phyloP scores from a whole-genome alignment of 306 rosid species.

The Cercis canadensis region DNA sequence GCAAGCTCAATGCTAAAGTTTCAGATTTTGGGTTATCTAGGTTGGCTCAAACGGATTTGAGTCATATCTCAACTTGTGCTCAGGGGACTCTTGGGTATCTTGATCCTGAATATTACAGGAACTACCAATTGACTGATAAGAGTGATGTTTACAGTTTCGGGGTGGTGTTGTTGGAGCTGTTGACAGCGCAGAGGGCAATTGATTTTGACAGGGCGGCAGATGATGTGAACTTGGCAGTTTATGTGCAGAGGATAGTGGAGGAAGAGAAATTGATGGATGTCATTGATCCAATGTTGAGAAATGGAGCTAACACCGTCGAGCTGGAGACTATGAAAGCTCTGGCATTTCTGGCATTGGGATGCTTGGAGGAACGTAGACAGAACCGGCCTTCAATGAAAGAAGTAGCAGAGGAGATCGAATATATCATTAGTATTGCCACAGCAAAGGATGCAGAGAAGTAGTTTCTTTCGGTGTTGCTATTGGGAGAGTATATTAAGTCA shows the following conservation, averaged over 20 bases:
- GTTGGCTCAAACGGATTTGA: constrained; percentile 77
- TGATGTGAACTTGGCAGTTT: constrained; percentile 83
- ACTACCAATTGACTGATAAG: constrained; percentile 72
- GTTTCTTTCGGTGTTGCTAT: background rate
- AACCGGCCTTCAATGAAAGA: constrained; percentile 88
- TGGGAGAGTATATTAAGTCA: background rate
- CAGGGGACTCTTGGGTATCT: constrained; percentile 83
- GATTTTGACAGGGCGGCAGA: constrained; percentile 67
- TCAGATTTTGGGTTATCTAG: constrained; percentile 76
- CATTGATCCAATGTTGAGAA: constrained; percentile 60
- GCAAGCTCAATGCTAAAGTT: constrained; percentile 67
- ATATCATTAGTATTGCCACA: constrained; percentile 65
- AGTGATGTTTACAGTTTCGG: constrained; percentile 83
- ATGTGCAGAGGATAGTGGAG: constrained; percentile 60
- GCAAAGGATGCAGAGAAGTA: constrained; percentile 44
- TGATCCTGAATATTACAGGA: constrained; percentile 77
- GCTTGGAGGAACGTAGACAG: constrained; percentile 85
- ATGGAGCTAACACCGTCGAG: constrained; percentile 59
- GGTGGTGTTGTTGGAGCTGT: constrained; percentile 67
- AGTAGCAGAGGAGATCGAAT: constrained; percentile 72
- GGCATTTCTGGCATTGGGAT: constrained; percentile 73
- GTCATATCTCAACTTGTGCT: constrained; percentile 82
- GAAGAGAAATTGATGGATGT: constrained; percentile 69
- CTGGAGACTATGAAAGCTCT: constrained; percentile 79
- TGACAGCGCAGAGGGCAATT: constrained; percentile 76